Evolutionary conservation across 371 early-diverging fungal genomes (phyloP).

Genomic region (Mucor lusitanicus): DNA sequence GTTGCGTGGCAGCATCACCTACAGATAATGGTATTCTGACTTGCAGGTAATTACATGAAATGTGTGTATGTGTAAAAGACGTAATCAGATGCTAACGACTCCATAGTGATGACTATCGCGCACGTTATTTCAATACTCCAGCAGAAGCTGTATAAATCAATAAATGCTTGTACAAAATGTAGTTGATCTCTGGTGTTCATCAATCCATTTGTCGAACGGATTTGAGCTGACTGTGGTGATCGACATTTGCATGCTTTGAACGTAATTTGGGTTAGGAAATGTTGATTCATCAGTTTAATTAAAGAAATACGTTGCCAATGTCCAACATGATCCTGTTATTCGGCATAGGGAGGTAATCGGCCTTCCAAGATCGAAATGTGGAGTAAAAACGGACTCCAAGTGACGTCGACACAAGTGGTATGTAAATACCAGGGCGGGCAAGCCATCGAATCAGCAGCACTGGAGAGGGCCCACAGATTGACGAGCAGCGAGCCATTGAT

Average conservation of each 20-base stretch:
- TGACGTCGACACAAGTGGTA: not conserved
- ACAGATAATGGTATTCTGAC: slow-evolving; percentile 50
- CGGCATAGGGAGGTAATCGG: not conserved
- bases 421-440: not conserved
- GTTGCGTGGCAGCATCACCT: slow-evolving; percentile 49
- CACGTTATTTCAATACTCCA: slow-evolving; percentile 40
- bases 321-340: too few species aligned
- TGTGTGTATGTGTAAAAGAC: not conserved
- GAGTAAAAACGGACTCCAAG: not conserved
- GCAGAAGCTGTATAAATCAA: not conserved
- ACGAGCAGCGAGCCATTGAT: not conserved
- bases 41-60: slow-evolving; percentile 41
- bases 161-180: not conserved
- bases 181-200: too few species aligned
- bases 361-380: not conserved
- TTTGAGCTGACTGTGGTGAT: too few species aligned
- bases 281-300: too few species aligned
- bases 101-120: slow-evolving; percentile 51
- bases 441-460: not conserved
- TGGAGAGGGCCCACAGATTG: not conserved
- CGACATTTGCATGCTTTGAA: too few species aligned
- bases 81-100: not conserved
- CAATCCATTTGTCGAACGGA: too few species aligned
- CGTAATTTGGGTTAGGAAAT: too few species aligned
- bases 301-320: too few species aligned